Base-by-base conservation (phyloP, 305 asterid species). In the Coffea humblotiana region DNA sequence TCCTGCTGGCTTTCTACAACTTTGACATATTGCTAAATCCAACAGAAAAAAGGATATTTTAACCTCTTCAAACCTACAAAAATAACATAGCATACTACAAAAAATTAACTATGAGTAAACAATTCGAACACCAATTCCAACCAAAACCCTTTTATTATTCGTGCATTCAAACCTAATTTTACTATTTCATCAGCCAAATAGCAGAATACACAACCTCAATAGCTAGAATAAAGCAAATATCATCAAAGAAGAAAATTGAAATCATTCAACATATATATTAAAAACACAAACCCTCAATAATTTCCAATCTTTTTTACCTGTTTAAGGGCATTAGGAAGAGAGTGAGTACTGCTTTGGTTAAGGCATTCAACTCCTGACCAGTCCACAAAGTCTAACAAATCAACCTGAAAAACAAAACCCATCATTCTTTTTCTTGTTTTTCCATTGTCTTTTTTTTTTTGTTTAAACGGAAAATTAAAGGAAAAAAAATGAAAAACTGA, bases 301-400 rank as follows among this genome's bases (percentile, higher is more conserved):
- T 4, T 71, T 13, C 29, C 63, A 25, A 76, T 76, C 32, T 27
- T 76, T 29, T 15, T 37, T 67, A 93, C 98, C 98, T 92, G 93
- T 80, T 93, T 95, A 85, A 95, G 94, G 86, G 99, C 98, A 77
- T 93, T 93, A 32, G 91, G 73, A 67, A 93, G 84, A 76, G 99
- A 79, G 85, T 91, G 86, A 61, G 84, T 78, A 79, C 87, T 71
- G 82, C 87, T 91, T 77, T 93, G 97, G 82, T 95, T 95, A 79
- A 95, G 93, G 84, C 98, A 95, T 85, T 95, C 97, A 48, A 95
- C 98, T 25, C 97, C 88, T n/a, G 94, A 84, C 99, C 99, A 95
- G 85, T 95, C 94, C 67, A 93, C 87, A 72, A 88, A 95, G 86
- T 93, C 98, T 81, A 89, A 83, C 70, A 93, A 91, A 92, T 93